These are phyloP conservation scores for Helianthus annuus DNA, from an alignment of 129 eudicot species.

Conservation along the genomic window HanXRQr2.0-SUNRISE NC_035447.2:96763821-96764320, in stretches of 20 bases:
- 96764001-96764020: conserved; percentile 85
- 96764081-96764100: conserved; percentile 74
- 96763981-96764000: conserved; percentile 93
- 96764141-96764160: conserved; percentile 96
- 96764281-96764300: neutral
- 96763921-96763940: conserved; percentile 74
- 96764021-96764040: conserved; percentile 96
- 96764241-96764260: too few relatives aligned
- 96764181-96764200: conserved; percentile 4
- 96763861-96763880: too few relatives aligned
- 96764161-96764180: conserved; percentile 36
- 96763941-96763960: conserved; percentile 74
- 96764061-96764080: conserved; percentile 80
- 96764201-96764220: neutral
- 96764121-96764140: conserved; percentile 91
- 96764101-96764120: conserved; percentile 96
- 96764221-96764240: neutral
- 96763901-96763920: conserved; percentile 72
- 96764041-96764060: conserved; percentile 87
- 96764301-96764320: too few relatives aligned
- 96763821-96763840: too few relatives aligned
- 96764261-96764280: too few relatives aligned
- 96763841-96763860: too few relatives aligned
- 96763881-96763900: conserved; percentile 66
- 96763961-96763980: conserved; percentile 95